Percentiles rank a stretch among this genome's conserved stretches.
phyloP scores from a whole-genome alignment of 2,329 filamentous ascomycete genomes.

The Penicillium decumbens region DNA sequence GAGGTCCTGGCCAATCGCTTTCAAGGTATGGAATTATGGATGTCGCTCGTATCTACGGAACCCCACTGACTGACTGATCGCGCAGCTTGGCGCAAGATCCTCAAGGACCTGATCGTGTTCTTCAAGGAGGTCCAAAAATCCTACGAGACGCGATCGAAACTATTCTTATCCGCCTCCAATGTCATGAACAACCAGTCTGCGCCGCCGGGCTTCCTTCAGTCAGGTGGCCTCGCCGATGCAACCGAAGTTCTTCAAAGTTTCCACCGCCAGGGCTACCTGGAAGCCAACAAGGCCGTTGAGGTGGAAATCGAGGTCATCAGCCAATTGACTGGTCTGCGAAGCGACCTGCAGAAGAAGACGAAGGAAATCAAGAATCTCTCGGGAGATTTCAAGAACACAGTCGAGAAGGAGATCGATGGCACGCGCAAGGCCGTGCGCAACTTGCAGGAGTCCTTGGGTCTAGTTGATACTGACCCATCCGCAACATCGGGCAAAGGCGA shows the following conservation, averaged over 20 bases:
- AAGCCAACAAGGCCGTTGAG: conserved; percentile 82
- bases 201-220: conserved; percentile 69
- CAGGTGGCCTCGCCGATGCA: conserved; percentile 84
- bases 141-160: conserved; percentile 81
- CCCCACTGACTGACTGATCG: conserved; percentile 2
- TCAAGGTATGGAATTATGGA: conserved; percentile 59
- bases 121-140: conserved; percentile 87
- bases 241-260: conserved; percentile 74
- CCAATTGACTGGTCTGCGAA: conserved; percentile 77
- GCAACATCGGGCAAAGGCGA: conserved; percentile 79
- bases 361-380: conserved; percentile 95
- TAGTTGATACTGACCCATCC: conserved; percentile 72
- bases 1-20: conserved; percentile 83
- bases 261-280: conserved; percentile 72
- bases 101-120: conserved; percentile 91
- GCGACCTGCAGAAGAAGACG: conserved; percentile 89
- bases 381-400: conserved; percentile 93
- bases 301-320: conserved; percentile 89
- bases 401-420: conserved; percentile 87
- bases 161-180: conserved; percentile 75
- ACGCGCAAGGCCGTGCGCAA: conserved; percentile 74
- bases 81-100: conserved; percentile 84
- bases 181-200: conserved; percentile 74
- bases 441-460: conserved; percentile 75
- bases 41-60: not conserved